Evolutionary conservation across 805 yeast species (phyloP).

Genomic region (Metschnikowia henanensis): DNA sequence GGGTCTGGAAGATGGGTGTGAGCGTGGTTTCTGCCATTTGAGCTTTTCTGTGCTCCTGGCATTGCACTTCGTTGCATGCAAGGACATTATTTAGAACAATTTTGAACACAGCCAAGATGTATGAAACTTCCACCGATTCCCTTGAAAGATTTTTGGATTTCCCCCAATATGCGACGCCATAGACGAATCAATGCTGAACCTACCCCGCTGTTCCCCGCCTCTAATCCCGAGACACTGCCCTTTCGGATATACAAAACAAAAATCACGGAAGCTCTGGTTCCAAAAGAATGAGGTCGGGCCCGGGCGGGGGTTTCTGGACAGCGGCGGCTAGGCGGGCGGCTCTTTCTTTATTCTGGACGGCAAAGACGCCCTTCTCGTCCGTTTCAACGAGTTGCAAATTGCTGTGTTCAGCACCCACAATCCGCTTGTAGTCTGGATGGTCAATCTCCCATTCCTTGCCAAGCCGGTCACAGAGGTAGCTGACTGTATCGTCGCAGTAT

Average conservation of each 20-base stretch:
- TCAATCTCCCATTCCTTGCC: conserved; percentile 35
- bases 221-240: too few species aligned
- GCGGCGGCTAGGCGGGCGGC: conserved; percentile 2
- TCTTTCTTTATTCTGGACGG: conserved; percentile 7
- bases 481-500: conserved; percentile 79
- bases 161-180: too few species aligned
- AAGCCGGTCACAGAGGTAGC: conserved; percentile 45
- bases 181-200: too few species aligned
- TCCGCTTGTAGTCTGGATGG: conserved; percentile 26
- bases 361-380: conserved; percentile 6
- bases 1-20: too few species aligned
- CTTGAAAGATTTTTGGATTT: too few species aligned
- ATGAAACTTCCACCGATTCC: too few species aligned
- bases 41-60: too few species aligned
- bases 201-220: too few species aligned
- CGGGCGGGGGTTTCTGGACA: conserved; percentile 5
- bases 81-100: too few species aligned
- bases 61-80: too few species aligned
- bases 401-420: conserved; percentile 12
- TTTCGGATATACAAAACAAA: not conserved
- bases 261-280: conserved; percentile 11
- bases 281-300: conserved; percentile 17
- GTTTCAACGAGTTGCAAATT: conserved; percentile 1
- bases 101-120: too few species aligned
- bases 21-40: too few species aligned